Percentiles rank a stretch among this genome's conserved stretches.
phyloP scores from a whole-genome alignment of 371 early-diverging fungal genomes.

The Fennellomyces sp. region DNA sequence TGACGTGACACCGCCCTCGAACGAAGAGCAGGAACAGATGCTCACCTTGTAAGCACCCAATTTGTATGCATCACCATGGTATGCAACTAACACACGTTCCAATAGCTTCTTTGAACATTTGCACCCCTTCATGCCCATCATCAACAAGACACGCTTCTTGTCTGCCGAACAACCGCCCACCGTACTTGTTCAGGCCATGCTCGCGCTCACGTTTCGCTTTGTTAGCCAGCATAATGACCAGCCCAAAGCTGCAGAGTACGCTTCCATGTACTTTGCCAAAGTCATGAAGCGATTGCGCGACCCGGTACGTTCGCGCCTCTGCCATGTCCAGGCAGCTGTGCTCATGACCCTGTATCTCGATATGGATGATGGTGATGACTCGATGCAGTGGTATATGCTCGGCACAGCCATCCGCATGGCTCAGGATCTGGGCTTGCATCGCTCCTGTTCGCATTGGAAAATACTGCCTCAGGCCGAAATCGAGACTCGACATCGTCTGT shows the following conservation, averaged over 20 bases:
- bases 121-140: slow-evolving; percentile 59
- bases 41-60: slow-evolving; percentile 21
- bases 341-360: slow-evolving; percentile 48
- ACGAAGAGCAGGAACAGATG: slow-evolving; percentile 14
- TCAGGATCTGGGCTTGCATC: slow-evolving; percentile 71
- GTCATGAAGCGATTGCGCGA: slow-evolving; percentile 38
- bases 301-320: slow-evolving; percentile 27
- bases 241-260: slow-evolving; percentile 29
- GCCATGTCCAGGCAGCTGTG: slow-evolving; percentile 48
- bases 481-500: slow-evolving; percentile 65
- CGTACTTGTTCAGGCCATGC: slow-evolving; percentile 49
- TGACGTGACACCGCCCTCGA: slow-evolving; percentile 5
- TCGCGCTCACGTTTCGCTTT: slow-evolving; percentile 56
- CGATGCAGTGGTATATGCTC: slow-evolving; percentile 57
- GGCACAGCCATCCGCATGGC: slow-evolving; percentile 72
- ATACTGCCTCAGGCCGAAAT: slow-evolving; percentile 49
- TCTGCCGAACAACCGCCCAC: slow-evolving; percentile 29
- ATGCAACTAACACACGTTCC: not conserved
- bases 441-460: slow-evolving; percentile 57
- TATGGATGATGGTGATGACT: slow-evolving; percentile 43
- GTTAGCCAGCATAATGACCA: slow-evolving; percentile 27
- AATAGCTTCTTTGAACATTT: slow-evolving; percentile 56
- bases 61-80: not conserved
- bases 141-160: slow-evolving; percentile 56
- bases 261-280: slow-evolving; percentile 34